Base-by-base conservation (phyloP, 2,329 filamentous ascomycete genomes). In the Sporothrix inflata region DNA sequence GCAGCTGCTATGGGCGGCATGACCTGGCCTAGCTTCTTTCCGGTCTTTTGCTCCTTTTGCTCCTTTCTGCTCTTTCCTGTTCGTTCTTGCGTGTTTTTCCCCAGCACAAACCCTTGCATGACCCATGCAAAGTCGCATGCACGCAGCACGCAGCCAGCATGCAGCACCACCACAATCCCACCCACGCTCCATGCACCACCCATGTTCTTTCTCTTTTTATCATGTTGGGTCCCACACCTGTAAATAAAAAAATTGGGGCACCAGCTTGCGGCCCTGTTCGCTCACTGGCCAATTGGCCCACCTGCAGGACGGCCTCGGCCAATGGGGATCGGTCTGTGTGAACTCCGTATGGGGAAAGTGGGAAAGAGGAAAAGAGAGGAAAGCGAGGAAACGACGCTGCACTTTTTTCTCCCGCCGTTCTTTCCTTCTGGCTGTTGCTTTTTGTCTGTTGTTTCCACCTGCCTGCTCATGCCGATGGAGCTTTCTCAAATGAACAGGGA, bases 281-380 rank as follows among this genome's bases (percentile, higher is more conserved):
- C 69, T 70, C 69, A 70, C 69, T 70, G 69, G 69, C 69, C 69
- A 70, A 70, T 70, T 70, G 51, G 51, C 51, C 21, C 51, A 47
- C 51, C 47, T 40, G 67, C 34, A 38, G 3, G 5, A 11, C 21
- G 19, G 27, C 12, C 7, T 16, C 49, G 16, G 51, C 67, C n/a
- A 69, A 69, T 69, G 11, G 42, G n/a, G 6, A 8, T 7, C 1
- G 1, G 4, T 8, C 27, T 51, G 40, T 21, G 8, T 67, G 66
- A 24, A 53, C 47, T 55, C 49, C 66, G 66, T 70, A 60, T 70
- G 68, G 49, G 67, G 67, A 55, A 69, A 69, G 63, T 67, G 40
- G 40, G 63, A 11, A 67, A 49, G 45, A 66, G n/a, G 61, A 42
- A 53, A 53, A 19, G 53, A 51, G 14, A 5, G 42, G 4, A 34